Evolutionary conservation across 2,329 filamentous ascomycete species (phyloP).

Genomic region (Fusarium sp.): DNA sequence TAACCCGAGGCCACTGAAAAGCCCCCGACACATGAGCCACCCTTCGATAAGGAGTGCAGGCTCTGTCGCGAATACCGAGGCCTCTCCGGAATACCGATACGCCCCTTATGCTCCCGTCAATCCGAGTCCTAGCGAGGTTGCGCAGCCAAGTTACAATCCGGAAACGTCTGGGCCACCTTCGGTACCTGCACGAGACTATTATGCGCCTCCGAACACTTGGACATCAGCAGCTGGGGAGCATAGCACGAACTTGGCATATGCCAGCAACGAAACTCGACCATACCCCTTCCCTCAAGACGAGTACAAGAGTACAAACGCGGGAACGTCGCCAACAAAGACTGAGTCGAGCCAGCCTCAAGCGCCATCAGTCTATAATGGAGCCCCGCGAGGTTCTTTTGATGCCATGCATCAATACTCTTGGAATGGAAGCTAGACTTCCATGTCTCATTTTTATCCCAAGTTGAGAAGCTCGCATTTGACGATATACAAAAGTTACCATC

Average conservation of each 20-base stretch:
- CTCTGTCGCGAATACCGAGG: slow-evolving; percentile 64
- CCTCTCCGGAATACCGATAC: slow-evolving; percentile 69
- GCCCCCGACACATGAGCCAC: slow-evolving; percentile 67
- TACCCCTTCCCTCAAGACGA: slow-evolving; percentile 64
- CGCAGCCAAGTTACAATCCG: slow-evolving; percentile 50
- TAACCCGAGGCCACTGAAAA: slow-evolving; percentile 68
- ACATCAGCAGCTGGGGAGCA: slow-evolving; percentile 64
- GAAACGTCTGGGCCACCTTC: slow-evolving; percentile 50
- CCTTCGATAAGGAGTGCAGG: slow-evolving; percentile 66
- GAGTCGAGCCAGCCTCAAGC: slow-evolving; percentile 58
- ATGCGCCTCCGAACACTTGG: slow-evolving; percentile 65
- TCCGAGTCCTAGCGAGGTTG: slow-evolving; percentile 51
- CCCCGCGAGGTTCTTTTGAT: slow-evolving; percentile 61
- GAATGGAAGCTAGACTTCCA: slow-evolving; percentile 61
- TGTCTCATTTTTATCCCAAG: slow-evolving; percentile 9
- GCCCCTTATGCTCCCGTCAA: slow-evolving; percentile 57
- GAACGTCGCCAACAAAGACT: slow-evolving; percentile 50
- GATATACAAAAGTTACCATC: slow-evolving; percentile 40
- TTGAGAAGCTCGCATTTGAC: slow-evolving; percentile 38
- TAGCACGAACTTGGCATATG: slow-evolving; percentile 60
- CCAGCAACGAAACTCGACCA: slow-evolving; percentile 60
- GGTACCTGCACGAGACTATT: slow-evolving; percentile 63
- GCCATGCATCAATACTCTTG: slow-evolving; percentile 70
- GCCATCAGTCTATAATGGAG: slow-evolving; percentile 57
- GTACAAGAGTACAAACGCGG: slow-evolving; percentile 56